A percentile compares a stretch with the other conserved stretches of the same genome.
These are phyloP conservation scores for Aspergillus ochraceus DNA, from an alignment of 2,329 filamentous ascomycete genomes.

Conservation along the genomic window DNA sequence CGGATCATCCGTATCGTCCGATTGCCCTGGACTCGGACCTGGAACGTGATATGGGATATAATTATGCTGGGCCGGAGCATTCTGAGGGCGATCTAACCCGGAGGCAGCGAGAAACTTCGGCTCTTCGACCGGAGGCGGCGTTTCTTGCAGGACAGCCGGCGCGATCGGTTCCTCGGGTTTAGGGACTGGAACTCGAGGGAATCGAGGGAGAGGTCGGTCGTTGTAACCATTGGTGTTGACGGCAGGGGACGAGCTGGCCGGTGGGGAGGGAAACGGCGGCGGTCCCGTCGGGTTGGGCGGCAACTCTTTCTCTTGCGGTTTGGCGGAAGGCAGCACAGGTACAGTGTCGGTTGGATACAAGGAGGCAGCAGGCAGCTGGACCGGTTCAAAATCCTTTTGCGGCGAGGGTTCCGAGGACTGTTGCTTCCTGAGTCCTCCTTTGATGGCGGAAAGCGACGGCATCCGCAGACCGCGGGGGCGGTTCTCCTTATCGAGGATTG, in stretches of 20 bases:
- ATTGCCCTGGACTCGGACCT: neutral
- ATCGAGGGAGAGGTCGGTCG: constrained; percentile 9
- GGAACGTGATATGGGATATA: neutral
- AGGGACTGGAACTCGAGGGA: constrained; percentile 9
- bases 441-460: constrained; percentile 33
- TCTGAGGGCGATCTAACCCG: neutral
- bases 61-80: neutral
- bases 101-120: neutral
- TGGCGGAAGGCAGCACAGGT: constrained; percentile 9
- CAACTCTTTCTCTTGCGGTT: constrained; percentile 28
- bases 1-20: constrained; percentile 21
- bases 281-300: constrained; percentile 23
- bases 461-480: constrained; percentile 34
- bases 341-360: constrained; percentile 11
- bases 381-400: constrained; percentile 17
- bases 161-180: constrained; percentile 1
- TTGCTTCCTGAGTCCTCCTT: constrained; percentile 27
- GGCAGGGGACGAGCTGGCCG: constrained; percentile 7
- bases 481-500: constrained; percentile 36
- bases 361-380: constrained; percentile 12
- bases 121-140: constrained; percentile 6
- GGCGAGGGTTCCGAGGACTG: constrained; percentile 23
- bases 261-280: constrained; percentile 10
- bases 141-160: constrained; percentile 5
- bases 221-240: neutral